phyloP scores from a whole-genome alignment of 2,329 filamentous ascomycete genomes.

The Hypoxylon sp. region DNA sequence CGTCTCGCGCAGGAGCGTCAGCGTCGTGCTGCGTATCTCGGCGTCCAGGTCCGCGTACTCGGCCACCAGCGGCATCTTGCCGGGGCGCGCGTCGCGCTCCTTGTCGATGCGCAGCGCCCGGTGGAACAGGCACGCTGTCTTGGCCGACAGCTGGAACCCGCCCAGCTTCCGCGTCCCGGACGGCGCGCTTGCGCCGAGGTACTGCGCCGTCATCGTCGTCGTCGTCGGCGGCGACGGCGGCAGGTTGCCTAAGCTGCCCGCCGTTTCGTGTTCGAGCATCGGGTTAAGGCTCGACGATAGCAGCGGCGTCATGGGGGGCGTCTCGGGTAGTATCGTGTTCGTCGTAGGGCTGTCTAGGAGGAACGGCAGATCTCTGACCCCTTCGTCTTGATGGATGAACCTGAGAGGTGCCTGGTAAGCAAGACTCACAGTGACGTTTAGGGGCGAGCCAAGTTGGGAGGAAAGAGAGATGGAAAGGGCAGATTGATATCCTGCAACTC shows the following conservation, averaged over 20 bases:
- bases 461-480: not conserved
- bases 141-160: slow-evolving; percentile 46
- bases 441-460: not conserved
- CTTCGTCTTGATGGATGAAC: slow-evolving; percentile 45
- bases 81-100: slow-evolving; percentile 36
- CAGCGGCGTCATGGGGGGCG: slow-evolving; percentile 33
- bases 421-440: not conserved
- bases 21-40: slow-evolving; percentile 43
- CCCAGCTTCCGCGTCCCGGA: slow-evolving; percentile 36
- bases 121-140: slow-evolving; percentile 44
- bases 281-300: not conserved
- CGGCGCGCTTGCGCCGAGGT: slow-evolving; percentile 35
- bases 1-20: slow-evolving; percentile 39
- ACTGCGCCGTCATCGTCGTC: not conserved
- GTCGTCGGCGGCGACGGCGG: slow-evolving; percentile 8
- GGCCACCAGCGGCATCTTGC: slow-evolving; percentile 39
- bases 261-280: not conserved
- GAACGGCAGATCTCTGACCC: slow-evolving; percentile 42
- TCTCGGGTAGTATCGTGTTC: slow-evolving; percentile 43
- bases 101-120: slow-evolving; percentile 43
- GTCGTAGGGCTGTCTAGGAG: slow-evolving; percentile 43
- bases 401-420: slow-evolving; percentile 25
- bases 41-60: slow-evolving; percentile 41
- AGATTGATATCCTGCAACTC: too few relatives aligned
- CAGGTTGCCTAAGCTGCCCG: not conserved